Evolutionary conservation across 2,329 filamentous ascomycete genomes (phyloP).

Genomic region (Calonectria pseudoreteaudii): DNA sequence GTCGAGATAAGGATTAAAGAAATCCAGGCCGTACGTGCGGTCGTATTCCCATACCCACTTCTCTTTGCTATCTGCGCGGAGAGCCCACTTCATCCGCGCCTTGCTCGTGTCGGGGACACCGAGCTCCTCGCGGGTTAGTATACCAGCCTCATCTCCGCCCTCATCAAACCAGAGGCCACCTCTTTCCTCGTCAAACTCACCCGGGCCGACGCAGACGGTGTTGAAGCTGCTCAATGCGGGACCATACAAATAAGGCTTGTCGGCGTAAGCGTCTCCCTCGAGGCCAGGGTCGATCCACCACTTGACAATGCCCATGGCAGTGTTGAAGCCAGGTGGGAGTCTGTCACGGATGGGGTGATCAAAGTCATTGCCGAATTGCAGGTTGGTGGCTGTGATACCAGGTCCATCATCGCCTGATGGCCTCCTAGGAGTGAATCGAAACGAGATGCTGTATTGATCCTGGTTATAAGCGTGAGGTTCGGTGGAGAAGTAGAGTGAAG

Average conservation of each 20-base stretch:
- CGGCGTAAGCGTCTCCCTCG: constrained; percentile 89
- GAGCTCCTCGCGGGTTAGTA: constrained; percentile 56
- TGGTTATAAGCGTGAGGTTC: constrained; percentile 72
- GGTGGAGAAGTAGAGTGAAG: constrained; percentile 81
- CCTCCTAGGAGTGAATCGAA: constrained; percentile 80
- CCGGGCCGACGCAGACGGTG: constrained; percentile 73
- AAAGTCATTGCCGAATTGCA: constrained; percentile 97
- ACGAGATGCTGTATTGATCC: constrained; percentile 88
- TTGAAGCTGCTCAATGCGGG: constrained; percentile 86
- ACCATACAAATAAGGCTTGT: constrained; percentile 88
- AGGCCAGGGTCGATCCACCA: constrained; percentile 93
- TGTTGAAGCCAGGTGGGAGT: constrained; percentile 86
- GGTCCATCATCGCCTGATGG: constrained; percentile 31
- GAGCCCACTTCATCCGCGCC: constrained; percentile 70
- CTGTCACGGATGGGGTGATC: constrained; percentile 89
- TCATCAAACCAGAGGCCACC: constrained; percentile 72
- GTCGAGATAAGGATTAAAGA: constrained; percentile 93
- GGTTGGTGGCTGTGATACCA: constrained; percentile 75
- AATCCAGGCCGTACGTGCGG: constrained; percentile 68
- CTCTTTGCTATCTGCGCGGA: constrained; percentile 60
- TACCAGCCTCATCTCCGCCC: constrained; percentile 71
- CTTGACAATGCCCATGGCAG: constrained; percentile 86
- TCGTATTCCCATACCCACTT: constrained; percentile 68
- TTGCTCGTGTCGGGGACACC: constrained; percentile 65
- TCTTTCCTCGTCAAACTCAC: constrained; percentile 58